Conservation (phyloP, 2,329 filamentous ascomycete species). For the Pezicula carpinea region DNA sequence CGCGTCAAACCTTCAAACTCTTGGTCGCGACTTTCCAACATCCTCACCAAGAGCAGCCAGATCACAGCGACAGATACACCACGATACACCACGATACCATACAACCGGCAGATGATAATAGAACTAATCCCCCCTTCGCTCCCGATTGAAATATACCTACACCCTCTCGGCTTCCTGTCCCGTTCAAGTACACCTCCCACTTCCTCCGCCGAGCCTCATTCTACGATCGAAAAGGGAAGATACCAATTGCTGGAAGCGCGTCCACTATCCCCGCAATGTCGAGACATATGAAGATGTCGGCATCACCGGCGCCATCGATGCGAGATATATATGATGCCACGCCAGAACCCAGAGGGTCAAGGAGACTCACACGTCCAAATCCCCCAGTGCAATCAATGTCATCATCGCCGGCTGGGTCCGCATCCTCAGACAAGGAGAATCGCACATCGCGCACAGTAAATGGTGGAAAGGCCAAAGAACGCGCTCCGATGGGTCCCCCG, state of each 20-base stretch:
- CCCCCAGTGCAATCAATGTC: slow-evolving; percentile 15
- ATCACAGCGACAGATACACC: too few relatives aligned
- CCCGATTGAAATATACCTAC: too few relatives aligned
- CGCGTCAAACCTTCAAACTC: not conserved
- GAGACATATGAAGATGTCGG: slow-evolving; percentile 19
- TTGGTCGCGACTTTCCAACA: not conserved
- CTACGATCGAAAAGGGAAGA: not conserved
- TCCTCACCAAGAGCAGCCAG: too few relatives aligned
- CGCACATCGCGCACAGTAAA: slow-evolving; percentile 18
- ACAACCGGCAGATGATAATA: too few relatives aligned
- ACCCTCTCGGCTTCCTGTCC: too few relatives aligned
- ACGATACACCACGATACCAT: too few relatives aligned
- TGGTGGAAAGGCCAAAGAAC: slow-evolving; percentile 38
- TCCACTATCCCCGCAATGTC: slow-evolving; percentile 8
- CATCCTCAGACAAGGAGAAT: slow-evolving; percentile 47
- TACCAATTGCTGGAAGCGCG: not conserved
- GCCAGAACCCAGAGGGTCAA: slow-evolving; percentile 18
- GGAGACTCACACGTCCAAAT: slow-evolving; percentile 5
- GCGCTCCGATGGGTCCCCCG: slow-evolving; percentile 32
- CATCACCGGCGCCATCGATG: slow-evolving; percentile 24
- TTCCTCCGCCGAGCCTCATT: too few relatives aligned
- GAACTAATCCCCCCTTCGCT: too few relatives aligned
- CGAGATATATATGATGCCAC: slow-evolving; percentile 28
- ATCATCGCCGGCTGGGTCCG: slow-evolving; percentile 29
- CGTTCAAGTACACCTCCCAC: too few relatives aligned